phyloP scores from a whole-genome alignment of 768 basidiomycete genomes.

The Imleria badia region DNA sequence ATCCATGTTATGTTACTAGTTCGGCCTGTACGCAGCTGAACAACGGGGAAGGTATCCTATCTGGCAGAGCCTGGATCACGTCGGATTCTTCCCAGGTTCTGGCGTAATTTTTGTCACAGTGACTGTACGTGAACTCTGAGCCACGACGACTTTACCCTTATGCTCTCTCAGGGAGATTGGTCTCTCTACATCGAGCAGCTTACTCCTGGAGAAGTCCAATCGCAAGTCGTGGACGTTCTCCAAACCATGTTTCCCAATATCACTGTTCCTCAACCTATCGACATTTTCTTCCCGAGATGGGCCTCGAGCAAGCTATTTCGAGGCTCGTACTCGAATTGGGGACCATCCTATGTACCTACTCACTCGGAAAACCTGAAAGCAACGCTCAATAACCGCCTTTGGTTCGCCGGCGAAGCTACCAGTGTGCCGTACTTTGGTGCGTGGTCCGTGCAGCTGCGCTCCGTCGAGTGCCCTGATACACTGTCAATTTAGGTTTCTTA shows the following conservation, averaged over 20 bases:
- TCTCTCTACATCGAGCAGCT: constrained; percentile 57
- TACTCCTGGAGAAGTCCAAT: constrained; percentile 45
- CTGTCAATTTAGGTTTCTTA: constrained; percentile 43
- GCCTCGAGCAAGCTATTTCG: constrained; percentile 43
- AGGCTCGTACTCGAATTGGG: constrained; percentile 67
- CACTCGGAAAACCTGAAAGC: constrained; percentile 56
- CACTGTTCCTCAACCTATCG: constrained; percentile 53
- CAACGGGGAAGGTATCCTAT: constrained; percentile 62
- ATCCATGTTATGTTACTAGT: constrained; percentile 8
- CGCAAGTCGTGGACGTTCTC: constrained; percentile 54
- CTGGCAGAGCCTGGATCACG: constrained; percentile 64
- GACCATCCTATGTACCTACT: constrained; percentile 51
- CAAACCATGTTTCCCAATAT: constrained; percentile 55
- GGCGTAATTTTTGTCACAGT: constrained; percentile 40
- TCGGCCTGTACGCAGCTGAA: constrained; percentile 54
- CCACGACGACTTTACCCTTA: neutral
- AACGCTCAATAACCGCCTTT: constrained; percentile 48
- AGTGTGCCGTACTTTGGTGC: constrained; percentile 57
- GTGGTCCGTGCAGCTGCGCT: constrained; percentile 12
- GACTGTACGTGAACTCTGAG: constrained; percentile 13
- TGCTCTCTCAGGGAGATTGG: constrained; percentile 50
- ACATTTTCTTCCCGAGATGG: constrained; percentile 60
- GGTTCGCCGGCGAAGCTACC: constrained; percentile 65
- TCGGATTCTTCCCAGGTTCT: constrained; percentile 58
- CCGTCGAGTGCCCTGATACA: neutral